Evolutionary conservation across 2,329 filamentous ascomycete genomes (phyloP), one percentile per base, ranked within the genome.

Genomic region (Claviceps africana): DNA sequence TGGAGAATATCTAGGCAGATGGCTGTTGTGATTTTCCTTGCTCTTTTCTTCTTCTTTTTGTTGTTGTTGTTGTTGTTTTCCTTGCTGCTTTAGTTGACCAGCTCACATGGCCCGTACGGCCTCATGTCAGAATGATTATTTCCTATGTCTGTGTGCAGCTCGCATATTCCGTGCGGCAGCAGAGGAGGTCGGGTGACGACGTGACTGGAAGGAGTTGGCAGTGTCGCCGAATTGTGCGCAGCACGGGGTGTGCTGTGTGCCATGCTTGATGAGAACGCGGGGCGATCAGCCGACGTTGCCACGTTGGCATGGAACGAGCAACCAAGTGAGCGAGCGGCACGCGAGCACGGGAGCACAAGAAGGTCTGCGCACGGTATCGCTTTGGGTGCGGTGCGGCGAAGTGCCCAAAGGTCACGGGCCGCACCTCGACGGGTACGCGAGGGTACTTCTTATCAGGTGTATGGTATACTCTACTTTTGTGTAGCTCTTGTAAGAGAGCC

Each of bases 81-180:
- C 48, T 45, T 35, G n/a, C 45, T 22, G 6, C 7, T 37, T 37
- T 31, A 31, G 28, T 47, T 25, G 37, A 30, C n/a, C 5, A 37
- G 19, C 21, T 42, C 42, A 15, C 6, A 39, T 6, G 22, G 42
- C 15, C 35, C 40, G 47, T 40, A 47, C 25, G 47, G 39, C 37
- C 46, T 35, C 25, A 42, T 33, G 19, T 40, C 31, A 50, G 51
- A 52, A 40, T 40, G 40, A 30, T 21, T 22, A 49, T 52, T 52
- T 8, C 19, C 28, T 33, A 21, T 51, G 15, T 44, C 19, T 52
- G 19, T 30, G 39, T 45, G 30, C 19, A 15, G 19, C 11, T 21
- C 11, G 13, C 7, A 33, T 35, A 9, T 19, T 21, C 37, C 37
- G 37, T 40, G 7, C 6, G 2, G 33, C 33, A 40, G n/a, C 9